Conservation (phyloP, 2,329 filamentous ascomycete genomes). For the Colletotrichum musae region DNA sequence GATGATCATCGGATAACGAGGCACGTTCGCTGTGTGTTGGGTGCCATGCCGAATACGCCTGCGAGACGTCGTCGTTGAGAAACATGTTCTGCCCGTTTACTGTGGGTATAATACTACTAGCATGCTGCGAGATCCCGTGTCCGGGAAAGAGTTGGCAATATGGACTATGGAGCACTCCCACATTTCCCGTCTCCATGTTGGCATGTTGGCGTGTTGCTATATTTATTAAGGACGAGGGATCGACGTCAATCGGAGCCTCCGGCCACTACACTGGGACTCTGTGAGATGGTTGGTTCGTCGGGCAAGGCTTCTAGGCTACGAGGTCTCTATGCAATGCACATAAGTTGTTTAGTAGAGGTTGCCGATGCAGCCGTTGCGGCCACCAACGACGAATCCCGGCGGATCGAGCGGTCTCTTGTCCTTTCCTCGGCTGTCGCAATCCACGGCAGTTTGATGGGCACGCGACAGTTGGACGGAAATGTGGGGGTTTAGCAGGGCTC, state of each 20-base stretch:
- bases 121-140: background rate
- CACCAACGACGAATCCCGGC: background rate
- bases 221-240: constrained; percentile 31
- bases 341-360: no score
- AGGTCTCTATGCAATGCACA: background rate
- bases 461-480: constrained; percentile 12
- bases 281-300: background rate
- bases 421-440: background rate
- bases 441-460: background rate
- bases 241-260: constrained; percentile 20
- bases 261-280: background rate
- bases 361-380: background rate
- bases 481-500: constrained; percentile 7
- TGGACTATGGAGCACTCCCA: background rate
- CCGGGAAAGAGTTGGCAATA: background rate
- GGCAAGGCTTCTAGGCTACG: no score
- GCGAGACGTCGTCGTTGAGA: no score
- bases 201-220: constrained; percentile 22
- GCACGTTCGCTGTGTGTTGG: background rate
- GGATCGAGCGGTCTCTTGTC: background rate
- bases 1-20: background rate
- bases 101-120: no score
- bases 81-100: no score
- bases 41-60: background rate
- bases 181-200: background rate